Percentiles rank a stretch among this genome's conserved stretches.
These are phyloP conservation scores for Thamnidium elegans DNA, from an alignment of 192 early-diverging fungal species.

Conservation along the genomic window DNA sequence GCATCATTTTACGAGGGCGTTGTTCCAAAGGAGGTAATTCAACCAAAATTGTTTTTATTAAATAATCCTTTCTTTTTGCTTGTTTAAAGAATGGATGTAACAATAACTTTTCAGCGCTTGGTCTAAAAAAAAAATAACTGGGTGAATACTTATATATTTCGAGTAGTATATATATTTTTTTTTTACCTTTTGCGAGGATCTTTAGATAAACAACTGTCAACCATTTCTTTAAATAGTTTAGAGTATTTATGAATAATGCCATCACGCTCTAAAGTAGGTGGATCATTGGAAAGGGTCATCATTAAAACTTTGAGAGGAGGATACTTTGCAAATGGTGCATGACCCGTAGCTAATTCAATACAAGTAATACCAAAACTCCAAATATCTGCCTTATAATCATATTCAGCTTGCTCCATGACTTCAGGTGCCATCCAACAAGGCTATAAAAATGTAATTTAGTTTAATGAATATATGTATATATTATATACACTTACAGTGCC, in stretches of 20 bases:
- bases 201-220: conserved; percentile 77
- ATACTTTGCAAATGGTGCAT: conserved; percentile 86
- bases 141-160: neutral
- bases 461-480: neutral
- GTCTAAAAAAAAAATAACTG: conserved; percentile 43
- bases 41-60: conserved; percentile 54
- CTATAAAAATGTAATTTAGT: conserved; percentile 17
- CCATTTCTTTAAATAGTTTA: conserved; percentile 82
- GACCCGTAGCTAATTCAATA: conserved; percentile 80
- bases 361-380: conserved; percentile 92
- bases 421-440: conserved; percentile 74
- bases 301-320: conserved; percentile 87
- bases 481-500: conserved; percentile 52
- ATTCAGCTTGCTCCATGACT: conserved; percentile 90
- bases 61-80: conserved; percentile 65
- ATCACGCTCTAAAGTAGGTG: conserved; percentile 80
- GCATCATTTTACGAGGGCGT: conserved; percentile 57
- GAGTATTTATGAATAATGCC: conserved; percentile 70
- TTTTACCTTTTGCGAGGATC: conserved; percentile 65
- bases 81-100: conserved; percentile 77
- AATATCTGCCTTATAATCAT: conserved; percentile 88
- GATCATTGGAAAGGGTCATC: conserved; percentile 84
- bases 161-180: neutral
- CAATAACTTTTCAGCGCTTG: conserved; percentile 73
- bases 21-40: conserved; percentile 67